These are phyloP conservation scores for Dendrothele bispora DNA, from an alignment of 768 basidiomycete genomes.

Conservation along the genomic window DNA sequence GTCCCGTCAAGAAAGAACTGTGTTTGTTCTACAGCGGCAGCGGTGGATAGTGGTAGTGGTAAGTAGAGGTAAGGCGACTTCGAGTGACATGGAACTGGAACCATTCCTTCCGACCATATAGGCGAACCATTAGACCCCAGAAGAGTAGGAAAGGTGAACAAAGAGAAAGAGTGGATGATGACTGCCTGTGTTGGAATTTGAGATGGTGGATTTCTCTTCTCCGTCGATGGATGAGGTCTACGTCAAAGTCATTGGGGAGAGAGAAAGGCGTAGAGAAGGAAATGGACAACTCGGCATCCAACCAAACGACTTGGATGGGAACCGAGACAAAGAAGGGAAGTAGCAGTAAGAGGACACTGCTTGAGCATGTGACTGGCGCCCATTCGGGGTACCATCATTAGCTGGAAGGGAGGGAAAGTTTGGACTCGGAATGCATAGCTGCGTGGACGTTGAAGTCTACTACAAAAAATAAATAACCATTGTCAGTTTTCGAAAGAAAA, in stretches of 20 bases:
- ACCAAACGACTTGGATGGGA: slow-evolving; percentile 77
- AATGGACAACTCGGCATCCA: slow-evolving; percentile 62
- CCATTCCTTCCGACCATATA: slow-evolving; percentile 88
- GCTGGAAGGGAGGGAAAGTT: no score
- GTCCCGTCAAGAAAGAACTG: no score
- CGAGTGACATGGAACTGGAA: no score
- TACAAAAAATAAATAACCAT: slow-evolving; percentile 22
- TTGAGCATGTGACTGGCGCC: slow-evolving; percentile 39
- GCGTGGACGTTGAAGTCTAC: slow-evolving; percentile 81
- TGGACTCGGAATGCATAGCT: slow-evolving; percentile 47
- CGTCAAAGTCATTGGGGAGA: background rate
- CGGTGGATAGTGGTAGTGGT: no score
- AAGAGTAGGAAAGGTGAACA: slow-evolving; percentile 88
- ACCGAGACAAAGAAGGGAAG: slow-evolving; percentile 78
- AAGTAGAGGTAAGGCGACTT: no score
- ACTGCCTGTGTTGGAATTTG: no score
- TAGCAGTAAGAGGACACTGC: slow-evolving; percentile 68
- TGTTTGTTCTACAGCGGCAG: no score
- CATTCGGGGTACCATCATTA: no score
- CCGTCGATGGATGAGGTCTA: background rate
- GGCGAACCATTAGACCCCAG: slow-evolving; percentile 91
- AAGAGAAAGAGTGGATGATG: no score
- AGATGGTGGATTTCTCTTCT: slow-evolving; percentile 33
- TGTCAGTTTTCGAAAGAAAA: background rate
- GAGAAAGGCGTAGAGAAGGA: slow-evolving; percentile 39